Conservation (phyloP, 2,329 filamentous ascomycete genomes). For the Xylariales sp. region DNA sequence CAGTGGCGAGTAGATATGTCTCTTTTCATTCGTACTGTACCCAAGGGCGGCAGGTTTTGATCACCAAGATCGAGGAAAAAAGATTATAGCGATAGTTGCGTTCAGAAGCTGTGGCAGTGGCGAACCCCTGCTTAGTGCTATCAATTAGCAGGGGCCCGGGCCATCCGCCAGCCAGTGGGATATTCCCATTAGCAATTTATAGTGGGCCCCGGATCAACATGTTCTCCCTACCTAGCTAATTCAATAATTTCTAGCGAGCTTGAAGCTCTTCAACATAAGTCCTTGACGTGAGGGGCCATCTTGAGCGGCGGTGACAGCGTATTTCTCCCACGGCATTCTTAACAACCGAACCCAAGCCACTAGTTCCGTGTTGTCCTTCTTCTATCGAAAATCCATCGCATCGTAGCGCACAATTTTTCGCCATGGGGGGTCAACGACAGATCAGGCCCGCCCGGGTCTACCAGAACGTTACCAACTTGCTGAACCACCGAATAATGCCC, state of each 20-base stretch:
- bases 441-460: slow-evolving; percentile 57
- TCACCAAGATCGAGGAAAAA: slow-evolving; percentile 19
- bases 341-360: not conserved
- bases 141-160: not conserved
- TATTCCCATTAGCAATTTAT: slow-evolving; percentile 26
- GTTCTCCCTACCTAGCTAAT: slow-evolving; percentile 15
- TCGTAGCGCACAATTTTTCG: slow-evolving; percentile 23
- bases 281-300: not conserved
- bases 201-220: slow-evolving; percentile 32
- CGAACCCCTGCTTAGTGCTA: slow-evolving; percentile 23
- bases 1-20: slow-evolving; percentile 17
- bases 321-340: not conserved
- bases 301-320: not conserved
- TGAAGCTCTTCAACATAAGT: not conserved
- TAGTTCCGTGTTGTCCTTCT: not conserved
- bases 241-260: slow-evolving; percentile 33
- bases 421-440: slow-evolving; percentile 51
- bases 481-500: slow-evolving; percentile 51
- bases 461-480: slow-evolving; percentile 55
- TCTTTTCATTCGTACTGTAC: too few relatives aligned
- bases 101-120: slow-evolving; percentile 11
- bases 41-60: not conserved
- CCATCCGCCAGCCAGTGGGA: slow-evolving; percentile 21
- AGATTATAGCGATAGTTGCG: slow-evolving; percentile 8
- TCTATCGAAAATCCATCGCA: not conserved